Evolutionary conservation across 2,329 filamentous ascomycete species (phyloP), one percentile per base, ranked within the genome.

Genomic region (Coniosporium tulheliwenetii): DNA sequence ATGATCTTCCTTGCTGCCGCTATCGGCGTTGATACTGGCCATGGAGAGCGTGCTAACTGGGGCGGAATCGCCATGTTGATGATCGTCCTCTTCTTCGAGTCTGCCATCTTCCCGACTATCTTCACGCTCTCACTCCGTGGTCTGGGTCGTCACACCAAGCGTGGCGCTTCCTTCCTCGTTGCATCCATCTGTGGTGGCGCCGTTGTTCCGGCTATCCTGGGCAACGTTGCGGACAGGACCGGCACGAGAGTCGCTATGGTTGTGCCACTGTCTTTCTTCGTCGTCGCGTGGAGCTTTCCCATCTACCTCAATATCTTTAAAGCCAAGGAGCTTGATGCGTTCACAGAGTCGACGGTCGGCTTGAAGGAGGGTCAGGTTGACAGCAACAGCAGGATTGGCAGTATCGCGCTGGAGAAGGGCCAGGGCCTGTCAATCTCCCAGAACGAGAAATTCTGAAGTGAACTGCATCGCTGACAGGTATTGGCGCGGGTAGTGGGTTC

Each of bases 51-150:
- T 15, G n/a, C 5, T 10, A 33, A 33, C 8, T 33, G 32, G 32
- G 46, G 46, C 10, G 47, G 32, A 2, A 16, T 41, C 2, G 41
- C 56, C 30, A 78, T 84, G 47, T 63, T 82, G 2, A 66, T 79
- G 33, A 50, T 87, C 26, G 81, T 82, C 47, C 79, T 85, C 48
- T 85, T 93, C 58, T 85, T 83, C 52, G 84, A 89, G 57, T 82
- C 79, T 0, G 84, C 85, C 39, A 75, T 85, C 49, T 93, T 84
- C 67, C 85, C 86, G 0, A 77, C 87, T 1, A 78, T 91, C 44
- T 85, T 86, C 48, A 77, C 82, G 3, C 70, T 91, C 10, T 82
- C 81, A 2, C 77, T 93, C 44, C 75, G 84, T 15, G 81, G 81
- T 2, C 67, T 86, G 1, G 83, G 84, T 5, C 72, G 77, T 13